These are phyloP conservation scores for Russula olivacea DNA, from an alignment of 768 basidiomycete genomes.

Conservation along the genomic window DNA sequence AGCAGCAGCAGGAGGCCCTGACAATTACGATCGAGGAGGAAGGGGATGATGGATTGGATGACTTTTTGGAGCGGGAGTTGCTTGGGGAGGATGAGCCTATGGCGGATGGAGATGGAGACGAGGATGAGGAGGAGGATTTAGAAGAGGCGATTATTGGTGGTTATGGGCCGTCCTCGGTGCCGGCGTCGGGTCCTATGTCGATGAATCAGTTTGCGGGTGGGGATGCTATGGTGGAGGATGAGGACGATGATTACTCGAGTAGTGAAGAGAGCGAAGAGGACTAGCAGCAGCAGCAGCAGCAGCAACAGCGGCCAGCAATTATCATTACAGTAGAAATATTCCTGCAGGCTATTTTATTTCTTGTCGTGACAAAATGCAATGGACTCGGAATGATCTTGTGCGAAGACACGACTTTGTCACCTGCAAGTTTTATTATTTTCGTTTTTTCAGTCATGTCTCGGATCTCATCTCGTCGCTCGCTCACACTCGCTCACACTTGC, in stretches of 20 bases:
- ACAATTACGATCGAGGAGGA: slow-evolving; percentile 37
- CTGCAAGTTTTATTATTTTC: neutral
- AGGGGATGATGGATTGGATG: slow-evolving; percentile 32
- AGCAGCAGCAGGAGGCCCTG: slow-evolving; percentile 24
- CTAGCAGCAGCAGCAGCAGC: neutral
- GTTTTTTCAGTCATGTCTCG: neutral
- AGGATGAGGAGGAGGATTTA: slow-evolving; percentile 44
- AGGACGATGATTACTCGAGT: slow-evolving; percentile 49
- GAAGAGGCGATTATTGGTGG: slow-evolving; percentile 33
- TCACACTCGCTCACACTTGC: neutral
- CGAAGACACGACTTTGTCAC: neutral
- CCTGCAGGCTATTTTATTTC: neutral
- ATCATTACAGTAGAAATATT: neutral
- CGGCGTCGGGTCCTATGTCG: slow-evolving; percentile 33
- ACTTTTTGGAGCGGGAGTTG: slow-evolving; percentile 23
- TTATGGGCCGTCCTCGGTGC: slow-evolving; percentile 4
- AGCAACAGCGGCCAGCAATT: neutral
- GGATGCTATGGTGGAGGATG: slow-evolving; percentile 30
- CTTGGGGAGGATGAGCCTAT: slow-evolving; percentile 18
- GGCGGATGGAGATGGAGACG: slow-evolving; percentile 12
- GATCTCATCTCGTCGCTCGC: neutral
- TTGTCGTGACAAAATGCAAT: neutral
- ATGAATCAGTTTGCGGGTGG: slow-evolving; percentile 45
- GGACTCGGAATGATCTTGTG: neutral
- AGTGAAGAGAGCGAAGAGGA: slow-evolving; percentile 44